These are phyloP conservation scores for Dryas integrifolia DNA, from an alignment of 331 rosid species.

Conservation along the genomic window DNA sequence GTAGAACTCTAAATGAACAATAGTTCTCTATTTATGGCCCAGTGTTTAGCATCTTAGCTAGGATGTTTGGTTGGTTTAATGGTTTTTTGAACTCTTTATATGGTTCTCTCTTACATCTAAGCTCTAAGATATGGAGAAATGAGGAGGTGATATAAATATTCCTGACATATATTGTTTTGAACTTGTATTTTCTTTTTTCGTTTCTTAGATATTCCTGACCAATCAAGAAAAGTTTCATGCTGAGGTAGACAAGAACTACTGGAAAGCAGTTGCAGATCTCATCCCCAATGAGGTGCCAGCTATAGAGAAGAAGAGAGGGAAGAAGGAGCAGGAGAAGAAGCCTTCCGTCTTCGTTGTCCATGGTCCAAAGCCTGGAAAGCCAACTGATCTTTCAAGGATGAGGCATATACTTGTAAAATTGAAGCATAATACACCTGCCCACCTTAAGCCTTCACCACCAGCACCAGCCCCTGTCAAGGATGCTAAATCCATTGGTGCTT, in stretches of 20 bases:
- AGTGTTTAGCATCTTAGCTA: too few relatives aligned
- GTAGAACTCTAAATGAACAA: too few relatives aligned
- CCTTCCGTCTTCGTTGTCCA: constrained; percentile 31
- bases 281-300: constrained; percentile 39
- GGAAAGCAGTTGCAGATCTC: constrained; percentile 49
- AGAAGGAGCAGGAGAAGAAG: constrained; percentile 42
- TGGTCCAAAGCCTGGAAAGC: constrained; percentile 52
- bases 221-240: constrained; percentile 48
- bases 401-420: constrained; percentile 38
- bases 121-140: background rate
- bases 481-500: constrained; percentile 15
- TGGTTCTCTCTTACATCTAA: background rate
- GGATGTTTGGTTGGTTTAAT: too few relatives aligned
- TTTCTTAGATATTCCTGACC: constrained; percentile 32
- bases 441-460: constrained; percentile 33
- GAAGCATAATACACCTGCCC: constrained; percentile 43
- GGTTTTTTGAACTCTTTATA: too few relatives aligned
- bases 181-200: background rate
- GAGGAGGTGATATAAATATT: background rate
- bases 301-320: constrained; percentile 37
- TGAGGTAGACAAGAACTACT: constrained; percentile 38
- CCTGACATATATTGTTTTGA: background rate
- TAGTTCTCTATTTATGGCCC: background rate
- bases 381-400: constrained; percentile 50
- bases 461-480: constrained; percentile 13